These are phyloP conservation scores for Canna indica DNA, from an alignment of 176 grass and related monocot genomes.

Conservation along the genomic window DNA sequence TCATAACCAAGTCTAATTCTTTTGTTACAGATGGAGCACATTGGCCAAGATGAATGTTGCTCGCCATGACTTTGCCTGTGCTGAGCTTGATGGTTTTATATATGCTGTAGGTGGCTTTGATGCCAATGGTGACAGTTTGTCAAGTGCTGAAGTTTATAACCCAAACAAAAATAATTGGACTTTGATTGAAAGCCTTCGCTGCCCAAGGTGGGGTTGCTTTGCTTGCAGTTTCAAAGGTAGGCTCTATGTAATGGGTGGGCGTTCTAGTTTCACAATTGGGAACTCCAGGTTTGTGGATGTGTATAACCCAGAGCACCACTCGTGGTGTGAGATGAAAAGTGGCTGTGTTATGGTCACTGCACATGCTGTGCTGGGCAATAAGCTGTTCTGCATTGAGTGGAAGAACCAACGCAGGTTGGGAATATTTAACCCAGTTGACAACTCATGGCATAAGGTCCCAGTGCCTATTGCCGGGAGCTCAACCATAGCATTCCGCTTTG, in stretches of 20 bases:
- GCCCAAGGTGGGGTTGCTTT: slow-evolving; percentile 67
- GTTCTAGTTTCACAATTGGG: slow-evolving; percentile 75
- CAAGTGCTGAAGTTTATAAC: slow-evolving; percentile 56
- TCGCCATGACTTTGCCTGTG: slow-evolving; percentile 52
- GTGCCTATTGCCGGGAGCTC: slow-evolving; percentile 48
- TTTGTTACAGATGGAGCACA: slow-evolving; percentile 40
- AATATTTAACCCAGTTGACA: slow-evolving; percentile 33
- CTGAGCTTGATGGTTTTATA: slow-evolving; percentile 41
- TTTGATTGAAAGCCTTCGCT: slow-evolving; percentile 36
- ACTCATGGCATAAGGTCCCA: slow-evolving; percentile 34
- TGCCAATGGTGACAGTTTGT: slow-evolving; percentile 26
- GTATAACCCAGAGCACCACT: slow-evolving; percentile 25
- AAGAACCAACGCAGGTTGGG: slow-evolving; percentile 40
- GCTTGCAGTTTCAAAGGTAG: slow-evolving; percentile 28
- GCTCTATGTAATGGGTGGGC: slow-evolving; percentile 61
- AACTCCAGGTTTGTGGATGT: slow-evolving; percentile 46
- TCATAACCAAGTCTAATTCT: not conserved
- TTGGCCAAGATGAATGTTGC: slow-evolving; percentile 69
- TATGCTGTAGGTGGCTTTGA: slow-evolving; percentile 67
- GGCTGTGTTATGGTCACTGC: slow-evolving; percentile 83
- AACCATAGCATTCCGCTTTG: slow-evolving; percentile 39
- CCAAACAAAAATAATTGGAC: slow-evolving; percentile 42
- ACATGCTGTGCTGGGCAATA: slow-evolving; percentile 27
- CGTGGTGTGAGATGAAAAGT: slow-evolving; percentile 57
- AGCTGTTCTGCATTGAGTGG: slow-evolving; percentile 69